A percentile compares a stretch with the other conserved stretches of the same genome.
phyloP scores from a whole-genome alignment of 306 rosid genomes.

The Casuarina cunninghamiana region DNA sequence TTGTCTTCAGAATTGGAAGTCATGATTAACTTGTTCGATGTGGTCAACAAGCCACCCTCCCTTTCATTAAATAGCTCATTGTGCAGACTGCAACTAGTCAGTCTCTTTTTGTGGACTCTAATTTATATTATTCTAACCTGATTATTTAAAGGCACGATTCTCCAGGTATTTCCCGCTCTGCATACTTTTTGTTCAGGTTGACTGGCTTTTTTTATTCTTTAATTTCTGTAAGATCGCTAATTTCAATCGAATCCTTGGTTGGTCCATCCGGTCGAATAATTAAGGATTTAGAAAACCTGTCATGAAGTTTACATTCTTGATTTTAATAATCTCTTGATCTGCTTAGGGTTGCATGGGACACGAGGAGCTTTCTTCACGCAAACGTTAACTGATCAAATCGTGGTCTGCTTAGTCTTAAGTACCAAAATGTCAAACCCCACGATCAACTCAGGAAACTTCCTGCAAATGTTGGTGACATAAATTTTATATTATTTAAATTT shows the following conservation, averaged over 20 bases:
- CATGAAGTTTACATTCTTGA: not conserved
- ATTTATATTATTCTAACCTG: not conserved
- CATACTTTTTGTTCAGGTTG: not conserved
- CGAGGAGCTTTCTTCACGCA: not conserved
- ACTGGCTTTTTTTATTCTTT: not conserved
- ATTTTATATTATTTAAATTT: too few species aligned
- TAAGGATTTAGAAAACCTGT: not conserved
- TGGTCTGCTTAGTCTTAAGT: not conserved
- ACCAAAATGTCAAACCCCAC: not conserved
- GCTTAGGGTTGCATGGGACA: not conserved
- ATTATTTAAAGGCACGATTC: not conserved
- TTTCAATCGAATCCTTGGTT: not conserved
- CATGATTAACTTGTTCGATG: not conserved
- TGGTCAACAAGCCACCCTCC: not conserved
- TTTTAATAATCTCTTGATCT: not conserved
- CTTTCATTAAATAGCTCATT: not conserved
- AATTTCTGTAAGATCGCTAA: not conserved
- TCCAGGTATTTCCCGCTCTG: not conserved
- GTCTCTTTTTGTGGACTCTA: not conserved
- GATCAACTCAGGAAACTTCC: not conserved
- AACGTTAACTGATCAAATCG: not conserved
- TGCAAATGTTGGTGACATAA: too few species aligned
- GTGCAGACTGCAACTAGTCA: not conserved
- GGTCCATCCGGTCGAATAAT: not conserved
- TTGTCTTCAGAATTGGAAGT: not conserved